Evolutionary conservation across 441 rosid genomes (phyloP), one percentile per base, ranked within the genome.

Genomic region (Bocquillonia castaneifolia): DNA sequence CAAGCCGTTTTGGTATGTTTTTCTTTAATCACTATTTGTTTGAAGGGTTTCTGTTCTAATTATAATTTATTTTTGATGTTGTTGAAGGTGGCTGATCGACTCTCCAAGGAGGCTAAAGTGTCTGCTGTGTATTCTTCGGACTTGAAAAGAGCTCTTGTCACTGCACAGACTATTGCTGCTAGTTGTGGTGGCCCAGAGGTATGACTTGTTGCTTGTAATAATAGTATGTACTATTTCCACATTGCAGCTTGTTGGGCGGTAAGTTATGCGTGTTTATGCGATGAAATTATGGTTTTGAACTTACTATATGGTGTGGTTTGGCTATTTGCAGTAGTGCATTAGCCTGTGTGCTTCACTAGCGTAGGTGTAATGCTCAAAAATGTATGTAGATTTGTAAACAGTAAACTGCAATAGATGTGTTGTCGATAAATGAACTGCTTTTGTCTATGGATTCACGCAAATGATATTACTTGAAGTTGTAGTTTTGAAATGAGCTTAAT

Each of bases 121-220:
- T 78, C 90, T 56, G 78, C 71, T 42, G 74, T 92, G 0, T 93
- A 90, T 72, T 84, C 91, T 66, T 93, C 94, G 77, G 88, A 93
- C 70, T 75, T 93, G 77, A 90, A 90, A 74, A 82, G 96, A 78
- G 98, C 96, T 40, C 74, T 67, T 47, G 89, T 78, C 77, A 86
- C 91, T 13, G 92, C 97, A 12, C 79, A 85, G 83, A 74, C 69
- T 1, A 90, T 93, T 59, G 92, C 94, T 26, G 56, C 84, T 50
- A 70, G 74, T 10, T 87, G 96, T 56, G 93, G 86, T 62, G 78
- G 83, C 59, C 64, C 80, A 26, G 82, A 85, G 92, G 92, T 86
- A 61, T 73, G 12, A 52, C 66, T 31, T 66, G 64, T n/a, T 69
- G 34, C 13, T 32, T 14, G n/a, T n/a, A n/a, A n/a, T n/a, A n/a